Base-by-base conservation (phyloP, 139 green algal genomes). In the Coelastrella sp. region DNA sequence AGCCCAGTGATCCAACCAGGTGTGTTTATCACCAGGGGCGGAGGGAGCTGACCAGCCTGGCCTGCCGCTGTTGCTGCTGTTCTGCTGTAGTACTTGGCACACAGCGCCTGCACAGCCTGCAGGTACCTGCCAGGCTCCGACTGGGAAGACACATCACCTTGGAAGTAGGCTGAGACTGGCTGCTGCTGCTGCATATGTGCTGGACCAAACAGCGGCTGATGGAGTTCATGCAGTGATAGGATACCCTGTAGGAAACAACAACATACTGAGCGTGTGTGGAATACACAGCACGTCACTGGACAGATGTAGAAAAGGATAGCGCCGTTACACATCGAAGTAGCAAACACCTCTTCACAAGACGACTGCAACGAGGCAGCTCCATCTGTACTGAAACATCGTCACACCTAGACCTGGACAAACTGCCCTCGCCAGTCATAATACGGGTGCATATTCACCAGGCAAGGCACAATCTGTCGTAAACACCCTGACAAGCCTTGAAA, bases 1-100 rank as follows among this genome's bases (percentile, higher is more conserved):
- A 96, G 32, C 0, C 95, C 95, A 83, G 94, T 94, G 41, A 97
- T 86, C 95, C 95, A 98, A 77, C 95, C 95, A 71, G 93, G 91
- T 5, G 92, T 96, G 84, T 98, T 98, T 77, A 98, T 79, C 13
- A 98, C 90, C 40, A 98, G 73, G 0, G 95, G 93, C 79, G 73
- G 50, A 37, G 27, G 57, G 76, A 74, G 78, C 59, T 83, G 25
- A 59, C 45, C 64, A 15, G 35, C 64, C n/a, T 5, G 30, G 34
- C 50, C 63, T 76, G 66, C 76, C 45, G 67, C 80, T 74, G 72
- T 60, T 59, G 40, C 82, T 79, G 86, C 79, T 59, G 62, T 72
- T 72, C 32, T 67, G 7, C 48, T 63, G 37, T 77, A 69, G 85
- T 92, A 93, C 83, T 88, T 88, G n/a, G 5, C 30, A 19, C 51